A percentile compares a stretch with the other conserved stretches of the same genome.
phyloP scores from a whole-genome alignment of 1,139 yeast species.

The Pichia sp. region DNA sequence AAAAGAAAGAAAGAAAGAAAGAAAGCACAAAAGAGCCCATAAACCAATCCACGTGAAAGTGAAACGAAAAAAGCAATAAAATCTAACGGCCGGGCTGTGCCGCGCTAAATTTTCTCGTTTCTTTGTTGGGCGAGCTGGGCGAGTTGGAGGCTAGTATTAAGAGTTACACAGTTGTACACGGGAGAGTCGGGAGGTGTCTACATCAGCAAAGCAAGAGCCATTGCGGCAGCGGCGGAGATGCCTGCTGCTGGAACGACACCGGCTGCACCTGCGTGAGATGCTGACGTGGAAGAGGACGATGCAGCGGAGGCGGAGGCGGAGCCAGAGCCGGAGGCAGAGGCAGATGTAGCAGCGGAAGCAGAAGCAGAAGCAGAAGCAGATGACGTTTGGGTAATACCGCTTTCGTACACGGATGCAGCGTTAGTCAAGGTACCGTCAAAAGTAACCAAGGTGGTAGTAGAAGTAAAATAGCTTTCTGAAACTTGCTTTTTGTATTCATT shows the following conservation, averaged over 20 bases:
- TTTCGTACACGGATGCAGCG: constrained; percentile 17
- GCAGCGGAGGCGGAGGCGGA: constrained; percentile 5
- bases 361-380: constrained; percentile 8
- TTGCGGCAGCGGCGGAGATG: constrained; percentile 1
- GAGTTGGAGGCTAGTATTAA: not conserved
- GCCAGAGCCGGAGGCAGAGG: constrained; percentile 3
- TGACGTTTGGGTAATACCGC: not conserved
- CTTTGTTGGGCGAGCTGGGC: too few relatives aligned
- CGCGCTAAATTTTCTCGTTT: too few relatives aligned
- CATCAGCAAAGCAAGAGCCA: constrained; percentile 6
- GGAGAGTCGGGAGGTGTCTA: not conserved
- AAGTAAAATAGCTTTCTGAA: constrained; percentile 18
- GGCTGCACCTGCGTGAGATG: constrained; percentile 7
- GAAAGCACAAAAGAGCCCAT: too few relatives aligned
- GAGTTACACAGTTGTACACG: not conserved
- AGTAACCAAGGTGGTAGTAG: constrained; percentile 31
- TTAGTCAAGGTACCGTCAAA: constrained; percentile 23
- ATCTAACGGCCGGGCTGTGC: too few relatives aligned
- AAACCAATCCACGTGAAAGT: too few relatives aligned
- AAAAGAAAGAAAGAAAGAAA: too few relatives aligned
- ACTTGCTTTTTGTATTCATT: constrained; percentile 43
- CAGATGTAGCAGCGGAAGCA: constrained; percentile 3
- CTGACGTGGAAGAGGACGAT: constrained; percentile 1
- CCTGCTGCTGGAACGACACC: constrained; percentile 6
- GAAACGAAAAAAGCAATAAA: too few relatives aligned